Base-by-base conservation (phyloP, 1,284 basidiomycete genomes). In the Xerocomus nothofagi region DNA sequence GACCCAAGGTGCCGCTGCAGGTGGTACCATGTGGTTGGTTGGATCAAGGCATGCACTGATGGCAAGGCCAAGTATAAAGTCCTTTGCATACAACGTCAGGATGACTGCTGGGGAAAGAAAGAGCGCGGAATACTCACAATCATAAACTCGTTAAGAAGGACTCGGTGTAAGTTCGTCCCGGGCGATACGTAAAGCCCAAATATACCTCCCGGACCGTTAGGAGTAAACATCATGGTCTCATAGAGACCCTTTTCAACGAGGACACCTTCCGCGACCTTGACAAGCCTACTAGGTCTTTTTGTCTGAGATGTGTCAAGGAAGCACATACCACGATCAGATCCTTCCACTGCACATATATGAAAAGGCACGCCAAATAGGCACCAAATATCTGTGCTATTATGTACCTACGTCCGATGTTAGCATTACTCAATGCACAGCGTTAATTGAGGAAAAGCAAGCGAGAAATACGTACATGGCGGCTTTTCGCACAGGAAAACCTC, bases 91-190 rank as follows among this genome's bases (percentile, higher is more conserved):
- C 20, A 43, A 26, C 23, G 55, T 51, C 43, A 55, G 38, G 23
- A 30, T 14, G 32, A 39, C 15, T 44, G 32, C 27, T 7, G 7
- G 32, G 24, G 40, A 31, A 29, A 30, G 40, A 31, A 29, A 30
- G 33, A 34, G 20, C 4, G 10, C 11, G 37, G 11, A 34, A 11
- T 21, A 56, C 78, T 56, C 60, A 86, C 83, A 34, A 72, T 75
- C 38, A 84, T 70, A 56, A 84, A 83, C 55, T 86, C 84, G 60
- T 84, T 86, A 52, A 86, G 63, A 60, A 84, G 80, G 33, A 74
- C 74, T 12, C 74, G 71, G 15, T 73, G 69, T 17, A 85, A 64
- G 36, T 73, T 77, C 36, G 75, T 66, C 3, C 78, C 79, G 15
- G 78, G 70, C 3, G 68, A 50, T 5, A 74, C 67, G 47, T 76